These are phyloP conservation scores for Acanthamoeba culbertsoni DNA, from an alignment of 208 protist species.

Conservation along the genomic window DNA sequence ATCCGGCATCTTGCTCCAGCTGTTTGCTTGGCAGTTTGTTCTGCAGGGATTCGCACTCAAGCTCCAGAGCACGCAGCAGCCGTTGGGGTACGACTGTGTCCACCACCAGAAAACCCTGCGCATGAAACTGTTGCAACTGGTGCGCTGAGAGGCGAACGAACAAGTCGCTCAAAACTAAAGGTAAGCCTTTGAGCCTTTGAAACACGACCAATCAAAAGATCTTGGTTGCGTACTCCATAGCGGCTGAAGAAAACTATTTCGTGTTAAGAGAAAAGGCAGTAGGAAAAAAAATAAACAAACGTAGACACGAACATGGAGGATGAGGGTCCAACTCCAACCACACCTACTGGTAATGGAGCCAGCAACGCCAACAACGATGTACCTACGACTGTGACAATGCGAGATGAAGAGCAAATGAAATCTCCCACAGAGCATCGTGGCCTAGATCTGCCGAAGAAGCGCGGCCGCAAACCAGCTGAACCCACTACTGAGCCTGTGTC, in stretches of 20 bases:
- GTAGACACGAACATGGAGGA: too few relatives aligned
- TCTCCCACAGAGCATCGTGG: neutral
- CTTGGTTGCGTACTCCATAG: too few relatives aligned
- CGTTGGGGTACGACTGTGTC: neutral
- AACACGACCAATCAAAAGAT: too few relatives aligned
- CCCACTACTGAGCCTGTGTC: neutral
- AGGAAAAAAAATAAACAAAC: too few relatives aligned
- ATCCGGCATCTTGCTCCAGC: neutral
- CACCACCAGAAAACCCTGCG: neutral
- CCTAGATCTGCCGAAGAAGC: constrained; percentile 26
- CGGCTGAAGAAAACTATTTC: too few relatives aligned
- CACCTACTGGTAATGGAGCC: too few relatives aligned
- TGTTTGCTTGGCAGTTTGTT: neutral
- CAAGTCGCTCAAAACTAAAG: neutral
- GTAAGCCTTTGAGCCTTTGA: too few relatives aligned
- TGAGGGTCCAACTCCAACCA: too few relatives aligned
- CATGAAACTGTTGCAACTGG: neutral
- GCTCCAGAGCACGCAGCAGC: neutral
- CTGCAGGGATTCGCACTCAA: neutral
- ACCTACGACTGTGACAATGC: neutral
- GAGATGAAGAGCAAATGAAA: neutral
- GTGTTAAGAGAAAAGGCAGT: too few relatives aligned
- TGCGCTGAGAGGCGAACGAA: neutral
- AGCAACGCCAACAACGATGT: too few relatives aligned
- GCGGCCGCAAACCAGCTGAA: neutral